These are phyloP conservation scores for Dictyostelium intermedium DNA, from an alignment of 78 protist species.

Conservation along the genomic window DNA sequence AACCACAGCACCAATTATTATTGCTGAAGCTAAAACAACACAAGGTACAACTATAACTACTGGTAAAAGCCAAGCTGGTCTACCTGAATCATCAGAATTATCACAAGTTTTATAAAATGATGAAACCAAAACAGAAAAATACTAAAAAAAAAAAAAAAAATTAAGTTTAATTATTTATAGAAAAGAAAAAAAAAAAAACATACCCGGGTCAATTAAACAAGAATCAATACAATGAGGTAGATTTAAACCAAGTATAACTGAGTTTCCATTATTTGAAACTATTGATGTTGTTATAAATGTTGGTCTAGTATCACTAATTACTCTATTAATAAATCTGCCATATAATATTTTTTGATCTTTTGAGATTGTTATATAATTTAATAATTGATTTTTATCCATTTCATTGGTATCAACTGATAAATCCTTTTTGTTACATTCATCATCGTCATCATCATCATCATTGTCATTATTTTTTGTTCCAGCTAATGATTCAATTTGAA, in stretches of 20 bases:
- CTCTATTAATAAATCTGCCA: conserved; percentile 16
- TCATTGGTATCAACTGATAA: not conserved
- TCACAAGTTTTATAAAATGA: not conserved
- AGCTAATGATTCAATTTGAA: not conserved
- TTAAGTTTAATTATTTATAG: not conserved
- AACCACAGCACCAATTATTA: not conserved
- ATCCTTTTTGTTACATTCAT: not conserved
- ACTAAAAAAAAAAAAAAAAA: not conserved
- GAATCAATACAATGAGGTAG: not conserved
- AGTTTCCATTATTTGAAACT: not conserved
- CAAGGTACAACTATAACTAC: not conserved
- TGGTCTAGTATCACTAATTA: not conserved
- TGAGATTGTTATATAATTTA: not conserved
- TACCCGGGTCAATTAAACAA: conserved; percentile 20
- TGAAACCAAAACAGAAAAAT: conserved; percentile 14
- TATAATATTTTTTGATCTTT: conserved; percentile 1
- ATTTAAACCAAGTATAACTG: conserved; percentile 19
- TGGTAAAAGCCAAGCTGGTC: not conserved
- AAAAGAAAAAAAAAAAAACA: not conserved
- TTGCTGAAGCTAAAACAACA: not conserved
- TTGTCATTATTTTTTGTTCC: not conserved
- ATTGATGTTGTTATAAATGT: not conserved
- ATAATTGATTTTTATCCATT: not conserved
- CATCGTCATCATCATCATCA: not conserved
- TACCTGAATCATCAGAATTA: not conserved